Percentiles rank a stretch among this genome's conserved stretches.
Evolutionary conservation across 129 eudicot genomes (phyloP).

Genomic region (Centrapalus pauciflorus): DNA sequence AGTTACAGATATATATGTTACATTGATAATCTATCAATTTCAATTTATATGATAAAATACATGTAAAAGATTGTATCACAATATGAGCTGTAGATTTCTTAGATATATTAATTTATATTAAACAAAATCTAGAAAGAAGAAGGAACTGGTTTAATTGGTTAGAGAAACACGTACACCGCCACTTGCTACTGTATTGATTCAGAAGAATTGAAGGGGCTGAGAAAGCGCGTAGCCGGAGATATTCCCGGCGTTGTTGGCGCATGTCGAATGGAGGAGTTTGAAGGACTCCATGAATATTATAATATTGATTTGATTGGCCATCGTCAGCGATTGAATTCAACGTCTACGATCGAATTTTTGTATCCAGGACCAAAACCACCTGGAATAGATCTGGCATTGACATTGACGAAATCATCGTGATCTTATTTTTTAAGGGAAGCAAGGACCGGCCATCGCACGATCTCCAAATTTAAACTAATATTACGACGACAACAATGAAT

Average conservation of each 20-base stretch:
- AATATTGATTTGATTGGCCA: not conserved
- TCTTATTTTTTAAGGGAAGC: not conserved
- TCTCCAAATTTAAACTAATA: not conserved
- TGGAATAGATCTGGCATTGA: slow-evolving; percentile 3
- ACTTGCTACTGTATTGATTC: not conserved
- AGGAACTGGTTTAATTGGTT: not conserved
- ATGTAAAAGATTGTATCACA: too few species aligned
- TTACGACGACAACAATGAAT: not conserved
- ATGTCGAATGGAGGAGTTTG: not conserved
- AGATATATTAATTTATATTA: not conserved
- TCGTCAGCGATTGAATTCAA: not conserved
- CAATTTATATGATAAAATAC: too few species aligned
- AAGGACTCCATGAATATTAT: not conserved
- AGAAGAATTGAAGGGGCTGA: not conserved
- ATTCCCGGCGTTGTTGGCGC: slow-evolving; percentile 12
- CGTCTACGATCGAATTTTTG: too few species aligned
- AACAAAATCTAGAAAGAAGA: not conserved
- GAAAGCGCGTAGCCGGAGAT: slow-evolving; percentile 15
- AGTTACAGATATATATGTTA: too few species aligned
- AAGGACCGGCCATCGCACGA: slow-evolving; percentile 29
- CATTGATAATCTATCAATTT: too few species aligned
- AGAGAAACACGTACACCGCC: not conserved
- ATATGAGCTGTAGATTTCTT: not conserved
- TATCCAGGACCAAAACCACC: too few species aligned
- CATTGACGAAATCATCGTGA: not conserved